phyloP scores from a whole-genome alignment of 345 rosid genomes.

The Eutrema yunnanense region DNA sequence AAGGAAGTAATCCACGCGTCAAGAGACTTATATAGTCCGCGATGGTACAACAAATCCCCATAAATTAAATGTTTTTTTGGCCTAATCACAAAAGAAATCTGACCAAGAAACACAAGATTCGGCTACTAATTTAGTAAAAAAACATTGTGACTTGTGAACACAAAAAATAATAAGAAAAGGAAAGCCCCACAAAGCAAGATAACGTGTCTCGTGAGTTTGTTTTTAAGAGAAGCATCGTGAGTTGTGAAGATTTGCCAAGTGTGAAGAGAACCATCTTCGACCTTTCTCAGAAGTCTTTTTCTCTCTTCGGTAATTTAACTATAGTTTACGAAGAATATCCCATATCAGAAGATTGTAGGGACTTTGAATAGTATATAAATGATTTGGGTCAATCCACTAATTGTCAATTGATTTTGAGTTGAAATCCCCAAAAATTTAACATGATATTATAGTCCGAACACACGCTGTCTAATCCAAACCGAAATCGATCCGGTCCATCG shows the following conservation, averaged over 20 bases:
- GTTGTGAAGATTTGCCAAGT: constrained; percentile 17
- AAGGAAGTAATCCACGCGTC: background rate
- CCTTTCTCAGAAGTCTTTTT: background rate
- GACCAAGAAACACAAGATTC: background rate
- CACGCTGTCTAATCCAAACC: too few relatives aligned
- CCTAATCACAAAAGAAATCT: background rate
- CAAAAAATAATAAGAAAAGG: background rate
- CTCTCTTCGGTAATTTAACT: background rate
- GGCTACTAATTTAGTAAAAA: background rate
- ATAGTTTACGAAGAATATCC: background rate
- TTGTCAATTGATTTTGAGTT: too few relatives aligned
- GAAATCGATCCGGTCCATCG: too few relatives aligned
- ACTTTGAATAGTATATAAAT: too few relatives aligned
- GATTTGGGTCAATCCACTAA: too few relatives aligned
- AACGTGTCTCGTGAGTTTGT: constrained; percentile 14
- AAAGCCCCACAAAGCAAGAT: background rate
- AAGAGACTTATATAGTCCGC: background rate
- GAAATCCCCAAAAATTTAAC: too few relatives aligned
- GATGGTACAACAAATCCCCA: background rate
- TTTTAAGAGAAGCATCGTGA: background rate
- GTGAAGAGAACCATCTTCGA: constrained; percentile 19
- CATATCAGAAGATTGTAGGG: too few relatives aligned
- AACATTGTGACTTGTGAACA: background rate
- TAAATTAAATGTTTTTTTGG: background rate
- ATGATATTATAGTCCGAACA: too few relatives aligned